These are phyloP conservation scores for Diaporthe citrichinensis DNA, from an alignment of 2,329 filamentous ascomycete genomes.

Conservation along the genomic window DNA sequence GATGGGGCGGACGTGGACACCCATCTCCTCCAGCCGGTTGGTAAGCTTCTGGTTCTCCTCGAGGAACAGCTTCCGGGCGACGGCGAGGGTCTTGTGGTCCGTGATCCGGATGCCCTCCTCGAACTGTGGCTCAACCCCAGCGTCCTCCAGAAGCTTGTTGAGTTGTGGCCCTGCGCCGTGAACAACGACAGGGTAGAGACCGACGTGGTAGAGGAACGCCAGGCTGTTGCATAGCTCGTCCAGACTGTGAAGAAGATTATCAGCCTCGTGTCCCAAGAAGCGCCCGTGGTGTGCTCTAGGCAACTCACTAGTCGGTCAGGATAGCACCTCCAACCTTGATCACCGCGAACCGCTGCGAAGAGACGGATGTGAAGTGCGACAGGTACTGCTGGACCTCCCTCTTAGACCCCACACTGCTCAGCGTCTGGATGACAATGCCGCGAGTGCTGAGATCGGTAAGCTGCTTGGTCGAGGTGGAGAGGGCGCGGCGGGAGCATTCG, in stretches of 20 bases:
- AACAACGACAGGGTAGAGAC: constrained; percentile 94
- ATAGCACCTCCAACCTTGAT: constrained; percentile 99
- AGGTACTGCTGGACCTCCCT: constrained; percentile 97
- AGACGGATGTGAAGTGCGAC: constrained; percentile 96
- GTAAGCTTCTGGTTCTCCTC: constrained; percentile 96
- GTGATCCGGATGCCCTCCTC: constrained; percentile 97
- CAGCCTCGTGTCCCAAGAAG: not conserved
- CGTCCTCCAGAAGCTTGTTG: constrained; percentile 90
- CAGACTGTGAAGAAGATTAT: constrained; percentile 58
- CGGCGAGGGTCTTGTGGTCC: constrained; percentile 91
- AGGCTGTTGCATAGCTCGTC: constrained; percentile 91
- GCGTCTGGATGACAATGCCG: constrained; percentile 87
- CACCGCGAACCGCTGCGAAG: constrained; percentile 96
- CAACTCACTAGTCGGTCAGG: constrained; percentile 80
- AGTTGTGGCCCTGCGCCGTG: constrained; percentile 96
- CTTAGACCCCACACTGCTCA: constrained; percentile 97
- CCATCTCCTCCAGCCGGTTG: constrained; percentile 89
- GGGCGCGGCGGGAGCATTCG: constrained; percentile 47
- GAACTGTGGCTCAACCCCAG: constrained; percentile 94
- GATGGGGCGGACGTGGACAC: constrained; percentile 89
- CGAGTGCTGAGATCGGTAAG: constrained; percentile 73
- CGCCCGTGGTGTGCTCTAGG: not conserved
- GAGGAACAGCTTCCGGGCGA: constrained; percentile 93
- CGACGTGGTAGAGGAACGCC: constrained; percentile 93
- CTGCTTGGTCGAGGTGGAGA: constrained; percentile 52